Base-by-base conservation (phyloP, 2,329 filamentous ascomycete species). In the Penicillium verrucosum region DNA sequence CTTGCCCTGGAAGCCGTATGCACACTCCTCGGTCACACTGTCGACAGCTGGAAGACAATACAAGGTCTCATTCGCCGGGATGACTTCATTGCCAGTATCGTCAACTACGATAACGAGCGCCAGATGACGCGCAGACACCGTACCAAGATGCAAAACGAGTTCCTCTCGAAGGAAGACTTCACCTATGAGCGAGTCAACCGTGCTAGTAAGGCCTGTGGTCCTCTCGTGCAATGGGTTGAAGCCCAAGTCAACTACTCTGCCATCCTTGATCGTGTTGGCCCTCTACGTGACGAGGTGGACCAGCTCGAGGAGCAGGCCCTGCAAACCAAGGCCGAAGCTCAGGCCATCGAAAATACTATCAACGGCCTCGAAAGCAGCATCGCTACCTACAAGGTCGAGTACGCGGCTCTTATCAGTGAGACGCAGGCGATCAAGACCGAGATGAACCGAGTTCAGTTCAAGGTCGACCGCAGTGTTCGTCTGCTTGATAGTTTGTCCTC, bases 241-340 rank as follows among this genome's bases (percentile, higher is more conserved):
- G 95, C 94, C 21, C 94, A 99, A 76, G 94, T 99, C 70, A 92
- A 90, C 69, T 99, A 96, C 75, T 96, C 93, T n/a, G 92, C 94
- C 64, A 99, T 99, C 66, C 80, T 99, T 61, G 92, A 97, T 71
- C 87, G 91, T 37, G 92, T 99, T 57, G 95, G 93, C 2, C 94
- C 94, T 25, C 80, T 99, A 54, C 89, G 93, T 70, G 89, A 93
- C 48, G 94, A 99, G 75, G 93, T 99, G 44, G 83, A 85, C 25
- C 82, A 89, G 69, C 85, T 99, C 18, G 92, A 97, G 75, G 89
- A 95, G 58, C 85, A 93, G 73, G 90, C 93, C 32, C 80, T 96
- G 47, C 86, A 95, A 75, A 99, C 94, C 18, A 96, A 95, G 77
- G 92, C 93, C 0, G 89, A 96, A 72, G 94, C 94, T 8, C 89